Base-by-base conservation (phyloP, 176 grass and related monocot species). In the Thalia dealbata region DNA sequence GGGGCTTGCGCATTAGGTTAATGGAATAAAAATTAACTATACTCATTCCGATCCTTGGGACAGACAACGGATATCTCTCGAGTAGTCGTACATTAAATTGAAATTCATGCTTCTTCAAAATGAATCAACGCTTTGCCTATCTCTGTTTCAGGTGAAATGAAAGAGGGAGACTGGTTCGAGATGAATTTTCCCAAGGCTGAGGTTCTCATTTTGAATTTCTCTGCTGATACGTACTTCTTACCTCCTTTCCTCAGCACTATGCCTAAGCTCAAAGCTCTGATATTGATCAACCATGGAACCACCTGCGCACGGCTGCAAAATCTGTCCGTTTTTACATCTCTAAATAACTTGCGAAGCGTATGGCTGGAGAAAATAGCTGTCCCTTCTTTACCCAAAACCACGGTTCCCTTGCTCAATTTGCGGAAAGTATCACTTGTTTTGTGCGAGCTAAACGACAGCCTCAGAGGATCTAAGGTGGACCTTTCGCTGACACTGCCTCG, bases 161-260 rank as follows among this genome's bases (percentile, higher is more conserved):
- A 91, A 81, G 87, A 95, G 83, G 81, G 87, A 26, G 87, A 99
- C 76, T 99, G 95, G 95, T 95, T 87, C 69, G 71, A 93, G 70
- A 95, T 95, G 95, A 76, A 80, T 78, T 95, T 99, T 75, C 90
- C 90, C 29, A 91, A 99, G 69, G 88, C 95, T 30, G 95, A 99
- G 79, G 95, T 99, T 66, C 90, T 99, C 10, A 85, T 99, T 83
- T 85, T 99, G 74, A 99, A 86, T 79, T 93, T 93, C 19, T 52
- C 95, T 50, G 90, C 95, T 11, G 84, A 54, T 59, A 65, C 74
- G 15, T 99, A 93, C 81, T 91, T 77, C 62, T 85, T 99, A 48
- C 95, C 95, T 15, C 74, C 87, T 3, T 95, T 99, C 79, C 86
- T 99, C 0, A 19, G 76, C 25, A 81, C 79, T 3, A 99, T 99